Evolutionary conservation across 129 eudicot genomes (phyloP), one percentile per base, ranked within the genome.

Genomic region (Saposhnikovia divaricata): DNA sequence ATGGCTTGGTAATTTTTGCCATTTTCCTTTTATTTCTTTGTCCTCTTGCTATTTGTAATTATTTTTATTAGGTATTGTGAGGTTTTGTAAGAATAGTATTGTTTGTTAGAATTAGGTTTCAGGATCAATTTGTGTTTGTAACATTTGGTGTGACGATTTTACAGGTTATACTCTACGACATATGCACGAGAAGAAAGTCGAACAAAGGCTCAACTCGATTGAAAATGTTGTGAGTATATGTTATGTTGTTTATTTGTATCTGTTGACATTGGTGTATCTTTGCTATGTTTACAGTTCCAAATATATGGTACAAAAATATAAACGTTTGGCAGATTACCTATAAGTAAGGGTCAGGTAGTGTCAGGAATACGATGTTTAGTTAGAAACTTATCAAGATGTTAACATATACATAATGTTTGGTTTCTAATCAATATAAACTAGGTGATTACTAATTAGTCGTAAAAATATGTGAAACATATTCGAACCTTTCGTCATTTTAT

Each of bases 121-220:
- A 21, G 34, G 40, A 2, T 83, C 13, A 9, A 6, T 55, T 43
- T 6, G 43, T 57, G 19, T 50, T 23, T 28, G 34, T n/a, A 25
- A 11, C 51, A 71, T 19, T 78, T 79, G 40, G 34, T 48, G 65
- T 39, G 81, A 69, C 55, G 27, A 47, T 83, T 43, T 31, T 31
- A 87, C 89, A 95, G 97, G 99, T 57, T 95, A 95, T 84, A 80
- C 91, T 16, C 71, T 95, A 77, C 99, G 95, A 37, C 97, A 92
- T 69, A 79, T 84, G 78, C 99, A 95, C 45, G 92, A 95, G 38
- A 86, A 89, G 74, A 90, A 82, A 85, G 97, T 95, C 50, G 96
- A 87, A 74, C 85, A 69, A 76, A 86, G 93, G 86, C 97, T 95
- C 21, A 91, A 95, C 76, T 89, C 95, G 2, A 95, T 95, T 47